These are phyloP conservation scores for Ocimum tenuiflorum DNA, from an alignment of 257 asterid genomes.

Conservation along the genomic window DNA sequence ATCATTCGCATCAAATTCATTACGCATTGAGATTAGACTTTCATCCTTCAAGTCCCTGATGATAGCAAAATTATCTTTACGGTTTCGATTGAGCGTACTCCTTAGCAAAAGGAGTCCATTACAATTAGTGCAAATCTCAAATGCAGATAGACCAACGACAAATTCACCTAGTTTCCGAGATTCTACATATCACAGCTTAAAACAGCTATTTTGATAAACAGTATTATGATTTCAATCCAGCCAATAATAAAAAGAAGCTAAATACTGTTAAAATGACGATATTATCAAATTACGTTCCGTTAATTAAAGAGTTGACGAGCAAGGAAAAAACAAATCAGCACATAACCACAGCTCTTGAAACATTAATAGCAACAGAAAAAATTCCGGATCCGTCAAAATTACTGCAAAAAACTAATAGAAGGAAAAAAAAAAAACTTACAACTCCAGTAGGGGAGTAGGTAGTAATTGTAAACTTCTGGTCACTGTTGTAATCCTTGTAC, in stretches of 20 bases:
- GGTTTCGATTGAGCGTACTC: too few relatives aligned
- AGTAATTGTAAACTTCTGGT: neutral
- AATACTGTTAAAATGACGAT: neutral
- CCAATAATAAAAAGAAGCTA: neutral
- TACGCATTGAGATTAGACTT: too few relatives aligned
- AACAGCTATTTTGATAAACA: too few relatives aligned
- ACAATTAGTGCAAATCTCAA: too few relatives aligned
- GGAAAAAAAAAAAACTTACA: neutral
- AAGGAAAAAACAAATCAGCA: neutral
- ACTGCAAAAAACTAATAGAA: neutral
- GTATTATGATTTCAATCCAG: neutral
- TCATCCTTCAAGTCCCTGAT: too few relatives aligned
- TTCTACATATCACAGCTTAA: too few relatives aligned
- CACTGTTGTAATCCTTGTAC: slow-evolving; percentile 11
- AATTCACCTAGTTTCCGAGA: too few relatives aligned
- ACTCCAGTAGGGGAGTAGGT: slow-evolving; percentile 19
- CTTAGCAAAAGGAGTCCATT: too few relatives aligned
- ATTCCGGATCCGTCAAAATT: slow-evolving; percentile 13
- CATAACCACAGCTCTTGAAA: slow-evolving; percentile 6
- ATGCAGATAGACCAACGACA: too few relatives aligned
- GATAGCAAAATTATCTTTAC: too few relatives aligned
- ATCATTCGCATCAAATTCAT: too few relatives aligned
- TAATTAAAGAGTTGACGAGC: neutral
- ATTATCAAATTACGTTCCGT: neutral
- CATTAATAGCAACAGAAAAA: neutral